phyloP scores from a whole-genome alignment of 768 basidiomycete species.

The Rhodotorula toruloides region DNA sequence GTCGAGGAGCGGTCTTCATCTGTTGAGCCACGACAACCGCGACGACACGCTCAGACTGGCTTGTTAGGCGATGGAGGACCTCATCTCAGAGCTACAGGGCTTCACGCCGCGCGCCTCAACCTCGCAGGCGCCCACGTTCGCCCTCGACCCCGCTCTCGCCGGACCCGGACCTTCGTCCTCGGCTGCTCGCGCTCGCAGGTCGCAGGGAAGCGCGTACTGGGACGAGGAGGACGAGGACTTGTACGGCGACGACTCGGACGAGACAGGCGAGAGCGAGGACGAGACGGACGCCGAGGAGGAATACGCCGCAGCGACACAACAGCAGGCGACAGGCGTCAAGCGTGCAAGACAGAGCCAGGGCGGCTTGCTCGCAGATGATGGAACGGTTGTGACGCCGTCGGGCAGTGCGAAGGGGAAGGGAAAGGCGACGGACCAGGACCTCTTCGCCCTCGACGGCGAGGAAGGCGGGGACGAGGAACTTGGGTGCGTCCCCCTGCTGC shows the following conservation, averaged over 20 bases:
- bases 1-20: no score
- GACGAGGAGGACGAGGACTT: slow-evolving; percentile 16
- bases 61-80: slow-evolving; percentile 11
- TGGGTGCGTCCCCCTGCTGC: slow-evolving; percentile 6
- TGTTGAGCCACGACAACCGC: no score
- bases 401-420: slow-evolving; percentile 12
- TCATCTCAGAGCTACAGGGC: slow-evolving; percentile 16
- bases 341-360: background rate
- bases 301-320: background rate
- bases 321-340: background rate
- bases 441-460: slow-evolving; percentile 2
- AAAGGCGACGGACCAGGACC: slow-evolving; percentile 15
- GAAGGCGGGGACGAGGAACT: slow-evolving; percentile 26
- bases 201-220: slow-evolving; percentile 4
- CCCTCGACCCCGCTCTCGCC: slow-evolving; percentile 41
- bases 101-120: slow-evolving; percentile 6
- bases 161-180: background rate
- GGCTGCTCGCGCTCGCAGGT: background rate
- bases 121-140: slow-evolving; percentile 9
- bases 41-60: background rate
- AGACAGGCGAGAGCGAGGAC: slow-evolving; percentile 9
- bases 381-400: background rate
- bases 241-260: background rate
- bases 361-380: background rate
- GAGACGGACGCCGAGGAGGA: slow-evolving; percentile 37